These are phyloP conservation scores for Telopea speciosissima DNA, from an alignment of 177 flowering plant species.

Conservation along the genomic window DNA sequence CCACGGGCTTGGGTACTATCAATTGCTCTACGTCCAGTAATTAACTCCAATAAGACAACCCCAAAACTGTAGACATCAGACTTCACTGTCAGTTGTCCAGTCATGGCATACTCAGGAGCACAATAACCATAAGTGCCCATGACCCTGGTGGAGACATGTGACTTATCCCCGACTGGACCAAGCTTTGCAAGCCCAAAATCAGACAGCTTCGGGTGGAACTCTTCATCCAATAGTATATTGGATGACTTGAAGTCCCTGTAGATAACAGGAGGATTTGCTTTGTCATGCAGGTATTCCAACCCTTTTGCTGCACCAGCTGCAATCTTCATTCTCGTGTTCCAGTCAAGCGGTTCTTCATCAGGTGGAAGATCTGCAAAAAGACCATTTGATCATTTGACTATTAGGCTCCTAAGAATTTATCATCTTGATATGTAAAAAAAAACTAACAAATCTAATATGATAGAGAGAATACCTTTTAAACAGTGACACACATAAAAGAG, in stretches of 20 bases:
- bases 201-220: constrained; percentile 80
- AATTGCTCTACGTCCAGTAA: constrained; percentile 89
- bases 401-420: background rate
- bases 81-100: constrained; percentile 91
- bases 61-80: constrained; percentile 98
- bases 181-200: constrained; percentile 98
- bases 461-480: too few relatives aligned
- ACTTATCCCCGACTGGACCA: constrained; percentile 92
- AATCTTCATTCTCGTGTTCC: constrained; percentile 95
- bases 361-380: constrained; percentile 69
- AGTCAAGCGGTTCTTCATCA: constrained; percentile 82
- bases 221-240: constrained; percentile 83
- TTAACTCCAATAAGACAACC: constrained; percentile 88
- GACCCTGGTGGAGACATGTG: constrained; percentile 96
- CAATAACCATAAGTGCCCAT: constrained; percentile 99
- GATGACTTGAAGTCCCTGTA: constrained; percentile 92
- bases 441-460: too few relatives aligned
- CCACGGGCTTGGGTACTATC: constrained; percentile 67
- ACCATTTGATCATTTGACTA: constrained; percentile 4
- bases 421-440: background rate
- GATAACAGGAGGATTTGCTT: constrained; percentile 96
- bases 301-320: constrained; percentile 98
- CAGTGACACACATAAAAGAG: too few relatives aligned
- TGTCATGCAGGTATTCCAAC: constrained; percentile 85
- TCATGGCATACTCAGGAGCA: constrained; percentile 99